A percentile compares a stretch with the other conserved stretches of the same genome.
These are phyloP conservation scores for Suhomyces sp. DNA, from an alignment of 805 yeast genomes.

Conservation along the genomic window DNA sequence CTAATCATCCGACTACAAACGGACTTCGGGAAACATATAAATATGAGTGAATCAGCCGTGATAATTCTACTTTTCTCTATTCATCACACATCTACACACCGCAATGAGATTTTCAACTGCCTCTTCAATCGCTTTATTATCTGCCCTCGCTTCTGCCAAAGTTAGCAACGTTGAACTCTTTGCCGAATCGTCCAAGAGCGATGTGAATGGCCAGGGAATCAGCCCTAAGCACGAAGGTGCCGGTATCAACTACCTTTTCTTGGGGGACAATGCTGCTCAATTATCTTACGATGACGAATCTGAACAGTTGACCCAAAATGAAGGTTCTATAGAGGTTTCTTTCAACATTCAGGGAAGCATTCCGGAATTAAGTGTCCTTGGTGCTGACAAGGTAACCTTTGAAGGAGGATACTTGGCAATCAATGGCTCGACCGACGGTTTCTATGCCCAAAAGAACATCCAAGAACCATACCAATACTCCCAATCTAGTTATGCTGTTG, in stretches of 20 bases:
- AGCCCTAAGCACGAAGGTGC: slow-evolving; percentile 41
- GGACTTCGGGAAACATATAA: neutral
- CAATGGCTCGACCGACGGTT: slow-evolving; percentile 24
- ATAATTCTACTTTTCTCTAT: neutral
- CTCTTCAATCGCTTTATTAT: slow-evolving; percentile 5
- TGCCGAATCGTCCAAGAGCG: slow-evolving; percentile 1
- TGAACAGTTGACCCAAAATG: neutral
- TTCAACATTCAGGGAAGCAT: slow-evolving; percentile 5
- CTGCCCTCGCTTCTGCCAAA: slow-evolving; percentile 6
- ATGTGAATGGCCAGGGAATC: slow-evolving; percentile 6
- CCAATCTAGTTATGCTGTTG: slow-evolving; percentile 15
- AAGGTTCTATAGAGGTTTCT: neutral
- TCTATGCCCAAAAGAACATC: slow-evolving; percentile 44
- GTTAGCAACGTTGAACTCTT: slow-evolving; percentile 1
- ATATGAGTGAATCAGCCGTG: neutral
- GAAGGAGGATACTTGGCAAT: slow-evolving; percentile 22
- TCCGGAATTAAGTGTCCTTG: slow-evolving; percentile 12
- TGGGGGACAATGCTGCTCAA: slow-evolving; percentile 18
- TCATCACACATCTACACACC: neutral
- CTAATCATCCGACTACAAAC: neutral
- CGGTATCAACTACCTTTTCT: slow-evolving; percentile 39
- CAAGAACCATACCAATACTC: slow-evolving; percentile 45
- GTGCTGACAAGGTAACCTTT: slow-evolving; percentile 9
- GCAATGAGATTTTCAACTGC: slow-evolving; percentile 6
- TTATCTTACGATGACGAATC: slow-evolving; percentile 17